Evolutionary conservation across 768 basidiomycete species (phyloP).

Genomic region (Russula dissimulans): DNA sequence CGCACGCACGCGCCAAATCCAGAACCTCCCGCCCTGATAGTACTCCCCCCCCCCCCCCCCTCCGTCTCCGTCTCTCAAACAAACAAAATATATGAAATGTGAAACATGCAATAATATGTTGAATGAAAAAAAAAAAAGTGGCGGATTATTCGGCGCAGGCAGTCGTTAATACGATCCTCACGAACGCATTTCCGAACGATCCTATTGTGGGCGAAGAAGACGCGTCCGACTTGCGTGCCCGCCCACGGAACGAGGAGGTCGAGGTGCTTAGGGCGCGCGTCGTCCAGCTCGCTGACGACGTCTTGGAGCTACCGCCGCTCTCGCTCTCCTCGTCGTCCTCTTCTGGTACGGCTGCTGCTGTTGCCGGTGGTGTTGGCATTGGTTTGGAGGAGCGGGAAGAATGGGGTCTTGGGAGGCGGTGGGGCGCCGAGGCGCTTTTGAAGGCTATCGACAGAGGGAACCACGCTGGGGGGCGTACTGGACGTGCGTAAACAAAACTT

Average conservation of each 20-base stretch:
- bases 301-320: conserved; percentile 44
- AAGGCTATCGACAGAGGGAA: conserved; percentile 83
- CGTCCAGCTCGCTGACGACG: conserved; percentile 73
- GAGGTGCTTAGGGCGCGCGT: conserved; percentile 51
- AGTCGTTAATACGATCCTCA: conserved; percentile 75
- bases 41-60: not conserved
- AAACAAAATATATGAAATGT: too few species aligned
- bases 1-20: not conserved
- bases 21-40: not conserved
- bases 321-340: not conserved
- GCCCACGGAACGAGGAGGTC: conserved; percentile 20
- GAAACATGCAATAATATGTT: not conserved
- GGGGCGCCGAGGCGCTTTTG: conserved; percentile 53
- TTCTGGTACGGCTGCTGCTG: not conserved
- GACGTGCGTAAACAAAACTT: conserved; percentile 49
- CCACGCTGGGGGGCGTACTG: conserved; percentile 57
- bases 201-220: conserved; percentile 95
- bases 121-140: conserved; percentile 37
- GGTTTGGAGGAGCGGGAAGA: conserved; percentile 37
- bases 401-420: conserved; percentile 67
- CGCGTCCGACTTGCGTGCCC: conserved; percentile 60
- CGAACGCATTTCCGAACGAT: conserved; percentile 70
- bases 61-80: not conserved
- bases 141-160: conserved; percentile 94
- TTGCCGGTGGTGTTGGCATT: too few species aligned